Base-by-base conservation (phyloP, 2,329 filamentous ascomycete species). In the Scedosporium dehoogii region DNA sequence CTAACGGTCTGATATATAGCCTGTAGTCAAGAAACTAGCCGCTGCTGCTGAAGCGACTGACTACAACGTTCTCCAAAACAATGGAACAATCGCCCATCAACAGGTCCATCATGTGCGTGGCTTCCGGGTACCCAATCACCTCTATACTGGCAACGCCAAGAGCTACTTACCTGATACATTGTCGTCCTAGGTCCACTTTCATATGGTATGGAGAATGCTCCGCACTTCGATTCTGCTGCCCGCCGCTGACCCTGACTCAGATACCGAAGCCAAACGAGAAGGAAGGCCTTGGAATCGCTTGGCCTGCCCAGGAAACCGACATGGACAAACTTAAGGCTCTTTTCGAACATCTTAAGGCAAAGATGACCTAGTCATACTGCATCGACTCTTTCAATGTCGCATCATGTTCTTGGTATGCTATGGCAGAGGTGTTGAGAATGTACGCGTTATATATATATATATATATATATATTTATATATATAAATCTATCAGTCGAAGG, bases 51-150 rank as follows among this genome's bases (percentile, higher is more conserved):
- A 90, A 44, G 87, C 89, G 3, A 78, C 80, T 60, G 84, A 97
- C 74, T 99, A 91, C 81, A 99, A 99, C 72, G 84, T 99, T 58
- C 79, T 99, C 64, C 94, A 99, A 79, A 99, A 99, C 78, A 99
- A 99, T 71, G 94, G 94, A 60, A 81, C 84, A 23, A 84, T 93
- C 70, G 94, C 94, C 18, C 94, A 99, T 75, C 94, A 97, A 78
- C 81, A 89, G 66, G 93, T 99, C 65, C 89, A 91, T 68, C 94
- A 99, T 78, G 93, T 94, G 78, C 77, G 85, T 78, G 25, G 51
- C 44, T 21, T 14, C 48, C n/a, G 18, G 27, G n/a, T n/a, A 38
- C 46, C 29, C 25, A 16, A 16, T 18, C 10, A 10, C 14, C 9
- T 6, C 1, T 12, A 25, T 27, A n/a, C n/a, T 41, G 16, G 10